Percentiles rank a stretch among this genome's conserved stretches.
Conservation (phyloP, 208 protist genomes). For the Angomonas ambiguus region DNA sequence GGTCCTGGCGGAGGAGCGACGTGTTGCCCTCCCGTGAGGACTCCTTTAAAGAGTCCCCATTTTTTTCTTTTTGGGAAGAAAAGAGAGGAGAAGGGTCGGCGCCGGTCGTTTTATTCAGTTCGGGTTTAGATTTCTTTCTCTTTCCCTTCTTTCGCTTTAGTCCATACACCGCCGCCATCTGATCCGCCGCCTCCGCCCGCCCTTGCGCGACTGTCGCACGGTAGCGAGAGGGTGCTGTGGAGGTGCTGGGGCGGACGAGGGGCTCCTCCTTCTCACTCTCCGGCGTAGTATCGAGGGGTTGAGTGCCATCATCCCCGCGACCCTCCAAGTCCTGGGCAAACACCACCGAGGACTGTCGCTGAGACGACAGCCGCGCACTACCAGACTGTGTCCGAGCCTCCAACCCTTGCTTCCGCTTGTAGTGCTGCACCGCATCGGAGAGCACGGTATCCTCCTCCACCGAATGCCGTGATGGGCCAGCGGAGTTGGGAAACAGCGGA, state of each 20-base stretch:
- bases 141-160: not conserved
- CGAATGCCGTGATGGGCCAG: not conserved
- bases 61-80: not conserved
- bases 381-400: not conserved
- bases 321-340: not conserved
- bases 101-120: not conserved
- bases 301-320: not conserved
- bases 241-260: not conserved
- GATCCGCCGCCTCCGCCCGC: not conserved
- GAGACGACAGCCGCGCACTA: not conserved
- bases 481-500: not conserved
- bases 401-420: too few species aligned
- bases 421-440: too few species aligned
- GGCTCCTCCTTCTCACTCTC: not conserved
- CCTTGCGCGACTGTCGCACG: not conserved
- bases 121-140: not conserved
- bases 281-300: not conserved
- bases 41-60: not conserved
- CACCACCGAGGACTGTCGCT: not conserved
- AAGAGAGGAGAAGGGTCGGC: not conserved
- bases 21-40: not conserved
- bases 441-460: not conserved
- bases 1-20: not conserved
- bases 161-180: conserved; percentile 5
- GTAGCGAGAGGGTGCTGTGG: not conserved